Base-by-base conservation (phyloP, 208 protist genomes). In the Wallacemonas sp. region DNA sequence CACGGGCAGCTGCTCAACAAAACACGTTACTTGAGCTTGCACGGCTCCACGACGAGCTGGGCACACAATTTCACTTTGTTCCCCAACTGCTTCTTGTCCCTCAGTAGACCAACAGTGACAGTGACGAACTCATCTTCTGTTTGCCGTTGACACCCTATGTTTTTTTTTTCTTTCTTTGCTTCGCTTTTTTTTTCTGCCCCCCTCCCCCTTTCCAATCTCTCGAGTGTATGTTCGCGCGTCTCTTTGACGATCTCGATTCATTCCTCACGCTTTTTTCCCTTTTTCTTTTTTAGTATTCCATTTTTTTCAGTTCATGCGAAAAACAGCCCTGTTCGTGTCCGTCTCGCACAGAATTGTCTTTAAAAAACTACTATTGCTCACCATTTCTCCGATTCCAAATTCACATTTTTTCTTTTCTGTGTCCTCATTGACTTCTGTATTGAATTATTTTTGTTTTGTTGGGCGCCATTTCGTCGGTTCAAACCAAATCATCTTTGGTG, bases 51-150 rank as follows among this genome's bases (percentile, higher is more conserved):
- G 76, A 81, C 58, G 38, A 81, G 53, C 73, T 88, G 1, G 63
- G 68, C 21, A 73, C 71, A 15, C 61, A 69, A 26, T 76, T 79
- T 8, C 61, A 84, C 24, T 93, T 93, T 55, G 48, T 87, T 6
- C 82, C 82, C 4, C 67, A 79, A 15, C 67, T 88, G 8, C 76
- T 85, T 2, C 69, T 88, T 8, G 55, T 68, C 2, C 60, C 66
- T 15, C 68, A n/a, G n/a, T n/a, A n/a, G n/a, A n/a, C n/a, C n/a
- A n/a, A n/a, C n/a, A 69, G 30, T 74, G 67, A 52, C 15, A 42
- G 29, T 29, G 27, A 44, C 13, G 19, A 46, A 1, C 41, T 46
- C 15, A 46, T 21, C 41, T 1, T 63, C 54, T 65, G 64, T 59
- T 10, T 65, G 22, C 33, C 62, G 12, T 60, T 32, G 29, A 17